phyloP scores from a whole-genome alignment of 768 basidiomycete genomes.

The Boletus reticulatus region DNA sequence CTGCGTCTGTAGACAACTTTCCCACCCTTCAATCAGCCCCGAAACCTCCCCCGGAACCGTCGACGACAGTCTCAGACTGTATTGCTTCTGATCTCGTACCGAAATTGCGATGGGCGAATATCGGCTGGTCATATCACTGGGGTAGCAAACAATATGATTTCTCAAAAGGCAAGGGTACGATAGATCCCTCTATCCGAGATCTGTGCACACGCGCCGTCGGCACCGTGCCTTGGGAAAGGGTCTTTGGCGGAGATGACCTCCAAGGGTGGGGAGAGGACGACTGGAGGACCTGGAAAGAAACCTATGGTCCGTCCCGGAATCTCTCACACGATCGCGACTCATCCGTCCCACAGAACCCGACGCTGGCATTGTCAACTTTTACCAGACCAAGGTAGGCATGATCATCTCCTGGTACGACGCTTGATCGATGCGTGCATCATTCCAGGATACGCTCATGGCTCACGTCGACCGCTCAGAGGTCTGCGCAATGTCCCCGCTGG shows the following conservation, averaged over 20 bases:
- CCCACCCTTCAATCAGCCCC: conserved; percentile 49
- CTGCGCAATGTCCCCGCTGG: conserved; percentile 87
- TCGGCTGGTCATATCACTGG: conserved; percentile 98
- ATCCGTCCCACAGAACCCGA: conserved; percentile 66
- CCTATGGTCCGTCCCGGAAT: conserved; percentile 60
- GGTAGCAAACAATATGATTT: conserved; percentile 95
- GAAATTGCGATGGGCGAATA: conserved; percentile 92
- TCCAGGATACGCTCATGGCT: conserved; percentile 87
- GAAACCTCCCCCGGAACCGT: conserved; percentile 65
- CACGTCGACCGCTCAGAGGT: conserved; percentile 98
- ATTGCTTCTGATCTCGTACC: conserved; percentile 56
- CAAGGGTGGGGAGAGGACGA: conserved; percentile 56
- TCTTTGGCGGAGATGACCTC: conserved; percentile 43
- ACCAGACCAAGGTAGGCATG: conserved; percentile 62
- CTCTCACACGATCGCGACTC: not conserved
- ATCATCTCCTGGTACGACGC: not conserved
- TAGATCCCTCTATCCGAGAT: conserved; percentile 53
- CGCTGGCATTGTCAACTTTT: conserved; percentile 96
- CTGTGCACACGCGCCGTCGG: conserved; percentile 65
- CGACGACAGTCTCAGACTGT: conserved; percentile 51
- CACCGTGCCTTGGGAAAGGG: conserved; percentile 64
- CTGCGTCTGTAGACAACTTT: conserved; percentile 60
- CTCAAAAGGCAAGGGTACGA: conserved; percentile 58
- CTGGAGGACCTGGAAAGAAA: conserved; percentile 74
- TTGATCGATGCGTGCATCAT: not conserved